Evolutionary conservation across 768 basidiomycete species (phyloP), one percentile per base, ranked within the genome.

Genomic region (Pulveroboletus sp.): DNA sequence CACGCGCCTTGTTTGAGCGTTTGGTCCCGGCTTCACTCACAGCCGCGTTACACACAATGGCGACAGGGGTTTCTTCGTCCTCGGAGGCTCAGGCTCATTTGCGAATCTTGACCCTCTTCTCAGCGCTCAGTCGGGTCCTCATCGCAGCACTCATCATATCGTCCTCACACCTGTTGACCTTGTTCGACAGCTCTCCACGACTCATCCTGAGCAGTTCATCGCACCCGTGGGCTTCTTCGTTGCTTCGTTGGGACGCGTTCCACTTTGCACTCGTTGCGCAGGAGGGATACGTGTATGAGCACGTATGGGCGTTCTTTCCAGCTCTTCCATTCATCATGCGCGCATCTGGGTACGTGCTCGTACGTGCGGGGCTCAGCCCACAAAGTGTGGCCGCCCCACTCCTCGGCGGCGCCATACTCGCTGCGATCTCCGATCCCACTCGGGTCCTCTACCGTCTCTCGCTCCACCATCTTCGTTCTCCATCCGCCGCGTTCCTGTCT

Each of bases 231-330:
- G 54, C 55, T 1, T 64, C 66, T 17, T 57, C 68, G 6, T 63
- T 82, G 3, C 71, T 93, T 9, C 81, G 93, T 57, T 99, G 95
- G 96, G 95, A 98, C 62, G 75, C 75, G 3, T 77, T 97, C 56
- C 86, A 96, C 68, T 97, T 93, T 65, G 57, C 73, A 6, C 76
- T 78, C 58, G 80, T 91, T 46, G 89, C 91, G 0, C 59, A 73
- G 26, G 51, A 77, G 10, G 76, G 79, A 8, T 77, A 85, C 57
- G 52, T 54, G 0, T 82, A 81, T 63, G 95, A 98, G 63, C 79
- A 95, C 58, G 76, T 89, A 56, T 89, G 88, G 78, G 95, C 95
- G 0, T 98, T 92, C 67, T 78, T 92, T 54, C 87, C 90, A 2
- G 89, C 79, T 5, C 67, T 80, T 24, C 78, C 89, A 3, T 59